These are phyloP conservation scores for Digitaria exilis DNA, from an alignment of 202 grass and related monocot genomes.

Conservation along the genomic window DNA sequence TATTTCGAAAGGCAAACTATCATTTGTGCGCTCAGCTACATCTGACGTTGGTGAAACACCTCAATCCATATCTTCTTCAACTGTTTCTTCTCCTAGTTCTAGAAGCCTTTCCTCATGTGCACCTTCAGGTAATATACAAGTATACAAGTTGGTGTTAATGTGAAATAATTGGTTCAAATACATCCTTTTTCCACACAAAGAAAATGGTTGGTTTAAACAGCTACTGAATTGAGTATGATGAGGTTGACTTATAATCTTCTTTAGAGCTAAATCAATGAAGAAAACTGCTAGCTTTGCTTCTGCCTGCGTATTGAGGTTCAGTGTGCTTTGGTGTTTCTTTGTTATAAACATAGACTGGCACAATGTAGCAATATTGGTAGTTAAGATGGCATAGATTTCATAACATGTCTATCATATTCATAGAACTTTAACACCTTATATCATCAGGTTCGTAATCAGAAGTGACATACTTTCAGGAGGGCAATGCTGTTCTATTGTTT, in stretches of 20 bases:
- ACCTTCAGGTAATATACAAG: conserved; percentile 61
- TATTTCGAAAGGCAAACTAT: conserved; percentile 82
- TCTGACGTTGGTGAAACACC: conserved; percentile 39
- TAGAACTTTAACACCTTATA: background rate
- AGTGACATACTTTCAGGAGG: background rate
- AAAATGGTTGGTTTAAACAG: background rate
- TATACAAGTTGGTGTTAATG: background rate
- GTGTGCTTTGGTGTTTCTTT: conserved; percentile 5
- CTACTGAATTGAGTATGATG: conserved; percentile 20
- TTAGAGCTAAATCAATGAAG: background rate
- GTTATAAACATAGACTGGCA: background rate
- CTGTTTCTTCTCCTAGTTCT: conserved; percentile 50
- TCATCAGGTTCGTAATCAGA: background rate
- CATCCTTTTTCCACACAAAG: background rate
- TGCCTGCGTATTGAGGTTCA: background rate
- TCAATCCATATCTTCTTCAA: conserved; percentile 47
- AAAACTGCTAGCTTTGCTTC: background rate
- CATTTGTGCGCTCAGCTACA: conserved; percentile 68
- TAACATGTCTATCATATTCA: background rate
- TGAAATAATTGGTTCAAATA: background rate
- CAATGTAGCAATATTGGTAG: background rate
- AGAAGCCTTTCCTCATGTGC: conserved; percentile 55
- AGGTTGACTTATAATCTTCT: background rate
- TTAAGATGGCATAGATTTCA: background rate
- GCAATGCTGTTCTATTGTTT: conserved; percentile 14